Evolutionary conservation across 2,329 filamentous ascomycete genomes (phyloP), one percentile per base, ranked within the genome.

Genomic region (Fusarium burgessii): DNA sequence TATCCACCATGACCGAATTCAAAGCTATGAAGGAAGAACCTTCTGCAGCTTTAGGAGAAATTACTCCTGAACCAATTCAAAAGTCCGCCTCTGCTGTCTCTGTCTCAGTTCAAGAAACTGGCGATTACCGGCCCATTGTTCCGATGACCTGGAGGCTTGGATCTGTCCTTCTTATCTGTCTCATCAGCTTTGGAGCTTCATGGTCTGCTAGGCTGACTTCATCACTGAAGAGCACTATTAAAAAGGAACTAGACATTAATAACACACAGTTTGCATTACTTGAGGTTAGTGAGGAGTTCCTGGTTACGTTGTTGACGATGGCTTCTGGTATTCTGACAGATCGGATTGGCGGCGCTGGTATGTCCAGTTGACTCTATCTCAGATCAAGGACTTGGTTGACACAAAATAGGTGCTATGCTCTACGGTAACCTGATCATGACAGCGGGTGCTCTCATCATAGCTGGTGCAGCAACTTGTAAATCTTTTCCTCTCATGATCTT

Each of bases 371-470:
- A 23, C 12, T 35, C 5, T 35, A 13, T 35, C 12, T 35, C 14
- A 8, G 33, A 29, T 29, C 27, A 6, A 29, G 9, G 6, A 29
- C 27, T 35, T 38, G 36, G 15, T 15, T 38, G 17, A 38, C 17
- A 29, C 7, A 7, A 38, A 9, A 15, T 38, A 42, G 41, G 46
- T n/a, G 33, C 47, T 1, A 51, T 51, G 47, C 47, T 51, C 0
- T 51, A 51, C 17, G 47, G 47, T 0, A 51, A 51, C 23, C 1
- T 51, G 2, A 38, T 51, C 13, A 51, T 51, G 47, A 51, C 47
- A 0, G 47, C 33, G 0, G 47, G 47, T 0, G 33, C 47, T 3
- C 47, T 51, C 2, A 11, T 51, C 0, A 51, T 51, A 6, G 47
- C 47, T 0, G 47, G 47, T 0, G 47, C 47, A 5, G 47, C 47